Base-by-base conservation (phyloP, 1,284 basidiomycete species). In the Malassezia restricta region DNA sequence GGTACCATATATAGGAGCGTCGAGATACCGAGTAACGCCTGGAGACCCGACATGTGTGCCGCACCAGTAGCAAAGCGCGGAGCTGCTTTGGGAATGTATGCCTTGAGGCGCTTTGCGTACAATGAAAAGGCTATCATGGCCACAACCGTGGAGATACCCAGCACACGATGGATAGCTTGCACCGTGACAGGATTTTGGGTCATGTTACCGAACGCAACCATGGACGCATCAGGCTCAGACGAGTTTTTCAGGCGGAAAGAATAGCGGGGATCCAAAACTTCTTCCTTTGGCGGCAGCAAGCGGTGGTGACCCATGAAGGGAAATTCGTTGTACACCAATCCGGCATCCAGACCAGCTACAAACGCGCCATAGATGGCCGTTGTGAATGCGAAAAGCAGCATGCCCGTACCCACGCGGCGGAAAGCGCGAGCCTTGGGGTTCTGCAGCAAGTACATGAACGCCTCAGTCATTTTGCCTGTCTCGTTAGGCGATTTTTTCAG, bases 131-230 rank as follows among this genome's bases (percentile, higher is more conserved):
- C 39, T 12, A 50, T 37, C 43, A 47, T 40, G 8, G 48, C 33
- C 9, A 33, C 37, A 8, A 65, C 51, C 0, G 63, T 62, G 1
- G 70, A 63, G 28, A 68, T 74, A 64, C 87, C 90, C 43, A 98
- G 79, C 41, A 90, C 78, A 35, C 94, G 83, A 74, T 99, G 94
- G 71, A 98, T 82, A 66, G 96, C 92, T 74, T 99, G 94, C 8
- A 92, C 91, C 0, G 94, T 95, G 8, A 87, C 91, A 4, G 94
- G 94, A 73, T 99, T 99, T 75, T 96, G 92, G 58, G 94, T 82
- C 46, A 96, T 78, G 74, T 96, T 98, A 54, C 91, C 79, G 85
- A 88, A 87, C 82, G 65, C 35, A 6, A 61, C 33, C 11, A 35
- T 38, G 6, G 43, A 30, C 40, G 24, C 30, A 6, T 31, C 7